Percentiles rank a stretch among this genome's conserved stretches.
Evolutionary conservation across 2,329 filamentous ascomycete genomes (phyloP).

Genomic region (Fusarium concolor): DNA sequence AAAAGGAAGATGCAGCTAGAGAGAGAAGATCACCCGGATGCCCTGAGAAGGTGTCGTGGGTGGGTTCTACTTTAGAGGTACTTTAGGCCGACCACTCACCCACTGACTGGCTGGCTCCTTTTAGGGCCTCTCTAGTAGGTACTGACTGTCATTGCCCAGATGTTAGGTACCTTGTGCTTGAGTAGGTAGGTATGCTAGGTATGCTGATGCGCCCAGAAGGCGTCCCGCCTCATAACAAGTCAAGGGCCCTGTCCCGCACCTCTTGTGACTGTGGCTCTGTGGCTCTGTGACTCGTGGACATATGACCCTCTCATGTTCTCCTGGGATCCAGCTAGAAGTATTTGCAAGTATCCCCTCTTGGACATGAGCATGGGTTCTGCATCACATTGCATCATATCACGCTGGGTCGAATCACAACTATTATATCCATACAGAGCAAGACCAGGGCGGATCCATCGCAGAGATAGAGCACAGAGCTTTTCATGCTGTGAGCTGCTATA

Average conservation of each 20-base stretch:
- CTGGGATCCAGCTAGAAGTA: slow-evolving; percentile 14
- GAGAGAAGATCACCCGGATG: slow-evolving; percentile 24
- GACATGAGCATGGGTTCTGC: slow-evolving; percentile 25
- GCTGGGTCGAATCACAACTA: slow-evolving; percentile 1
- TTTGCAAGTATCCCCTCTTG: slow-evolving; percentile 11
- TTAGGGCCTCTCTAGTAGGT: slow-evolving; percentile 5
- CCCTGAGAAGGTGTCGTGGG: slow-evolving; percentile 31
- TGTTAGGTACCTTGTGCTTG: background rate
- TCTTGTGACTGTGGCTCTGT: slow-evolving; percentile 42
- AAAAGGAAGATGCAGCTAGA: slow-evolving; percentile 25
- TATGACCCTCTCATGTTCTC: slow-evolving; percentile 36
- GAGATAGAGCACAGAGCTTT: slow-evolving; percentile 6
- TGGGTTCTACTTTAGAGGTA: slow-evolving; percentile 15
- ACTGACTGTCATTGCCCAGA: slow-evolving; percentile 16
- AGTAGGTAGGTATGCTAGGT: background rate
- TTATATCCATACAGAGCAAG: background rate
- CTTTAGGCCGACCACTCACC: background rate
- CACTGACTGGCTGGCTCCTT: slow-evolving; percentile 1
- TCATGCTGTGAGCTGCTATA: slow-evolving; percentile 1
- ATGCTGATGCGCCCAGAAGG: slow-evolving; percentile 20
- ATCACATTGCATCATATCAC: slow-evolving; percentile 36
- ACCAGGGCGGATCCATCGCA: background rate
- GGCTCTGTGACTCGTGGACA: slow-evolving; percentile 40
- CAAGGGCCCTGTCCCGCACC: slow-evolving; percentile 19
- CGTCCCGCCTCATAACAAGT: slow-evolving; percentile 26